Base-by-base conservation (phyloP, 495 filamentous ascomycete genomes). In the Hypomontagnella monticulosa region DNA sequence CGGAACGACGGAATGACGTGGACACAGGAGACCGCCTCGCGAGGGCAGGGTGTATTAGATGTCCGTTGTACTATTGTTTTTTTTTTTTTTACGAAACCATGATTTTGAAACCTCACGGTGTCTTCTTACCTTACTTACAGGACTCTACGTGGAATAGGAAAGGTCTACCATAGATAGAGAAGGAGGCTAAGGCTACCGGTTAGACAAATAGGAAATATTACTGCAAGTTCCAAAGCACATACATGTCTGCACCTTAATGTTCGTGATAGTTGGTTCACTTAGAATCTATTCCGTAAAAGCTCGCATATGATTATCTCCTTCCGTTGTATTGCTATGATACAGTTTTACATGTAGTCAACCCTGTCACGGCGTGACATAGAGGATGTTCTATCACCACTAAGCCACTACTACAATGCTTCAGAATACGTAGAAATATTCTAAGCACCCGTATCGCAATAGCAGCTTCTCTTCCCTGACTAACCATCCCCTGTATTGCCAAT, bases 291-390 rank as follows among this genome's bases (percentile, higher is more conserved):
- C 15, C 15, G 18, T 4, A 51, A 51, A 46, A 50, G 42, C 19
- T 33, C 30, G 43, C 19, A 32, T n/a, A 27, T 60, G 18, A 65
- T 65, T 53, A 58, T 12, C 30, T 36, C 30, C 42, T 27, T 47
- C 27, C 20, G 37, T 61, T 52, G 59, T 51, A 68, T 68, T 68
- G 60, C 37, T 60, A 55, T 68, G 65, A 41, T 66, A 69, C 59
- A 69, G 50, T 56, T 50, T 46, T 68, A 68, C 66, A 68, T 41
- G 27, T 37, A 42, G 49, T 49, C 16, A 44, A 14, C 37, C 18
- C 47, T 41, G 32, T 23, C 33, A 33, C 16, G 33, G 33, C 12
- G 46, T 41, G 20, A 19, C 10, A 44, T 50, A 38, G 18, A n/a
- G 33, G 42, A n/a, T 9, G 6, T 40, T 54, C 49, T 40, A 56